A percentile compares a stretch with the other conserved stretches of the same genome.
These are phyloP conservation scores for Ustilago tritici DNA, from an alignment of 1,284 basidiomycete species.

Conservation along the genomic window DNA sequence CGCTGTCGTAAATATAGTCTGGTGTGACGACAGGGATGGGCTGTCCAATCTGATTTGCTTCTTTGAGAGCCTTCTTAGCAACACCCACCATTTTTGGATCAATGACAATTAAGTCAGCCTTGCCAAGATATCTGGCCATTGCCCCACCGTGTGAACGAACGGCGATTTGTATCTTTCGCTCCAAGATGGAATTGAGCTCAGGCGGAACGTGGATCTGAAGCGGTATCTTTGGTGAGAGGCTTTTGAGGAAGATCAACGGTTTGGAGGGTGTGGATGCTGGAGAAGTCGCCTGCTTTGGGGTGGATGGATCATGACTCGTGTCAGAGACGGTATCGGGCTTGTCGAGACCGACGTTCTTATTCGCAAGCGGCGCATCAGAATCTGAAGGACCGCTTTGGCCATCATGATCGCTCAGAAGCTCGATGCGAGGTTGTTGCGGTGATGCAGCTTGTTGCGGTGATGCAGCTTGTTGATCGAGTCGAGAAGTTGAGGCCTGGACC, in stretches of 20 bases:
- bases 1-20: constrained; percentile 33
- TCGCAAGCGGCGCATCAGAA: not conserved
- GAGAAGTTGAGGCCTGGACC: not conserved
- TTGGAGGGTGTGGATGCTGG: constrained; percentile 7
- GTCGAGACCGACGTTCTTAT: not conserved
- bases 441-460: not conserved
- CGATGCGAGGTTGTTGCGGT: not conserved
- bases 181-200: constrained; percentile 12
- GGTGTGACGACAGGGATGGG: constrained; percentile 44
- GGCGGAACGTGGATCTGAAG: constrained; percentile 24
- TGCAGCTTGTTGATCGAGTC: not conserved
- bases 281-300: not conserved
- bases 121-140: constrained; percentile 26
- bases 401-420: constrained; percentile 1
- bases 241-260: constrained; percentile 33
- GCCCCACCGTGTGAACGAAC: constrained; percentile 41
- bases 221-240: constrained; percentile 19
- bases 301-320: not conserved
- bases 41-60: constrained; percentile 30
- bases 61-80: constrained; percentile 14
- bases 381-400: not conserved
- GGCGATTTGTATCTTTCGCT: constrained; percentile 18
- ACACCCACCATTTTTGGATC: constrained; percentile 13
- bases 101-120: constrained; percentile 40
- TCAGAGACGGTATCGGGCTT: not conserved